phyloP scores from a whole-genome alignment of 495 filamentous ascomycete species.

The Glutinoglossum americanum region DNA sequence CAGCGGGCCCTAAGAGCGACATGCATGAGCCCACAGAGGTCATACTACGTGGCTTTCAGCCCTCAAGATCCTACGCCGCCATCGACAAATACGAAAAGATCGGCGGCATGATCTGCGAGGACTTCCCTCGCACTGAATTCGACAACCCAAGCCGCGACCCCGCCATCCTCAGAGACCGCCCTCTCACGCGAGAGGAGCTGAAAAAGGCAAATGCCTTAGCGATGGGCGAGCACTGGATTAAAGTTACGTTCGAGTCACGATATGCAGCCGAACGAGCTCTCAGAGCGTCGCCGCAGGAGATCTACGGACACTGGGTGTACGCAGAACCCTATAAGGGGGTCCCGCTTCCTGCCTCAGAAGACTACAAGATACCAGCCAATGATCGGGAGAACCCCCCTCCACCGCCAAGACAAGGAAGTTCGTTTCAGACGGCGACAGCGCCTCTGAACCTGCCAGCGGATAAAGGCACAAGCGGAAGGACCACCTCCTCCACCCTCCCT shows the following conservation, averaged over 20 bases:
- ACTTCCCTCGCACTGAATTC: constrained; percentile 61
- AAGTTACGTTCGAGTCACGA: constrained; percentile 71
- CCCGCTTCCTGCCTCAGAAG: not conserved
- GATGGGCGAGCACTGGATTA: constrained; percentile 76
- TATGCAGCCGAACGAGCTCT: constrained; percentile 57
- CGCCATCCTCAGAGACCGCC: constrained; percentile 26
- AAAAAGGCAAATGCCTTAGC: constrained; percentile 52
- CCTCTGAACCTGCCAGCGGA: not conserved
- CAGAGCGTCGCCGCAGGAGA: constrained; percentile 51
- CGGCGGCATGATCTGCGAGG: constrained; percentile 60
- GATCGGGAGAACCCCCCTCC: not conserved
- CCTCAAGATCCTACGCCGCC: constrained; percentile 56
- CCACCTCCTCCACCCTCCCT: not conserved
- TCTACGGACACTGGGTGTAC: constrained; percentile 54
- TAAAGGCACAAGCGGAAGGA: not conserved
- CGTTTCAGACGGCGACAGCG: not conserved
- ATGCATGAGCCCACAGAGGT: constrained; percentile 56
- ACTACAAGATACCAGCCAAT: constrained; percentile 1
- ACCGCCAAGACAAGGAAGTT: not conserved
- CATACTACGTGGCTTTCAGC: constrained; percentile 62
- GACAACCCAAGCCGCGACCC: constrained; percentile 16
- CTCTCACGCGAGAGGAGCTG: constrained; percentile 46
- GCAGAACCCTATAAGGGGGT: constrained; percentile 40
- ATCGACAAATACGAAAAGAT: constrained; percentile 69
- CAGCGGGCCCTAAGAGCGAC: constrained; percentile 15